Conservation (phyloP, 495 filamentous ascomycete genomes). For the Beverwykella pulmonaria region DNA sequence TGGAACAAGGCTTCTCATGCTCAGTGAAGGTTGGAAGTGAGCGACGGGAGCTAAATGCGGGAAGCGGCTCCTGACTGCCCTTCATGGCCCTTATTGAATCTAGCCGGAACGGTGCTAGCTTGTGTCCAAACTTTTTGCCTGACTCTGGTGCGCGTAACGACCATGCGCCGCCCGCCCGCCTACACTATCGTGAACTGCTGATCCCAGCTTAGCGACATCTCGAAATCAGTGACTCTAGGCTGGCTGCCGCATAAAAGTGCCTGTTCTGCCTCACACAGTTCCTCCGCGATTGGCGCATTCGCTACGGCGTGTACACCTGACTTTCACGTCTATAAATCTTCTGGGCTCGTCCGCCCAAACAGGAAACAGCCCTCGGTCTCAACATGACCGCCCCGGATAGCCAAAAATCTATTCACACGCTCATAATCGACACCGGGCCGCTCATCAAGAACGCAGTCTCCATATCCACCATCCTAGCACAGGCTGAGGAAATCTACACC, state of each 20-base stretch:
- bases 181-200: background rate
- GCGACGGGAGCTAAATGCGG: conserved; percentile 26
- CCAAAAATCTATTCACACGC: conserved; percentile 72
- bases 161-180: no score
- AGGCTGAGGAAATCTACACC: conserved; percentile 75
- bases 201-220: background rate
- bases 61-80: background rate
- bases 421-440: conserved; percentile 88
- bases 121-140: conserved; percentile 2
- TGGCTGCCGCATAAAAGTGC: no score
- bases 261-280: background rate
- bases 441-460: conserved; percentile 84
- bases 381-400: conserved; percentile 15
- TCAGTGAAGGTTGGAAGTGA: conserved; percentile 14
- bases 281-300: background rate
- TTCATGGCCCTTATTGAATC: background rate
- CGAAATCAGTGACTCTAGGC: background rate
- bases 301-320: background rate
- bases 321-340: background rate
- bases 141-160: conserved; percentile 8
- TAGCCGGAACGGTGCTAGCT: background rate
- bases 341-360: background rate
- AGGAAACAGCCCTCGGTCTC: background rate
- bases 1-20: background rate
- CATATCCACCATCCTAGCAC: conserved; percentile 14